Percentiles rank a stretch among this genome's conserved stretches.
Conservation (phyloP, 208 protist species). For the Entamoeba invadens region DNA sequence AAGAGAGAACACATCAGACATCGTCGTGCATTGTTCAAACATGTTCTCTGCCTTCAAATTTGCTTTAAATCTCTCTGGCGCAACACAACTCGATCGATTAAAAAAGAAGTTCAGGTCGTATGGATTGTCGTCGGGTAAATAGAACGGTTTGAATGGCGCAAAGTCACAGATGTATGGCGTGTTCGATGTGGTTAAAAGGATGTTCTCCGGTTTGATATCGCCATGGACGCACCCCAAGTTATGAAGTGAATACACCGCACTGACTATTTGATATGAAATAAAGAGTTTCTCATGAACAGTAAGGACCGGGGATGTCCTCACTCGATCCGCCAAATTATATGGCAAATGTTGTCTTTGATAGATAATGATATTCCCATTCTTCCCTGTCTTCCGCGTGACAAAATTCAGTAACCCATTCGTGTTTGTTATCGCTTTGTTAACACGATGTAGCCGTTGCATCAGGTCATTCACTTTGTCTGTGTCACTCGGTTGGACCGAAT, state of each 20-base stretch:
- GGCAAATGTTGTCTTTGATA: not conserved
- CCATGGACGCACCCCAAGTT: not conserved
- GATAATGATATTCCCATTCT: not conserved
- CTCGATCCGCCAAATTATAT: not conserved
- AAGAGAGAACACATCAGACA: not conserved
- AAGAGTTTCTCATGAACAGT: not conserved
- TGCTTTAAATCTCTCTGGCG: not conserved
- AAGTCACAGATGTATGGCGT: not conserved
- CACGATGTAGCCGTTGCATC: not conserved
- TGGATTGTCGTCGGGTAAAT: not conserved
- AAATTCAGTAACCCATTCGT: not conserved
- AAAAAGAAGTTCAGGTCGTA: not conserved
- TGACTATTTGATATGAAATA: not conserved
- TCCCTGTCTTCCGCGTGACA: not conserved
- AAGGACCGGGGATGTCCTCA: not conserved
- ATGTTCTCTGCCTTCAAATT: not conserved
- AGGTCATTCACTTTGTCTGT: not conserved
- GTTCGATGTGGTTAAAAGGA: not conserved
- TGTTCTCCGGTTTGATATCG: not conserved
- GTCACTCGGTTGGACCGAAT: not conserved
- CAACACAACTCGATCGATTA: not conserved
- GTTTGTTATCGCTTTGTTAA: not conserved
- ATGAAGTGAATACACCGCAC: not conserved
- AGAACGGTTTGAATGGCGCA: not conserved
- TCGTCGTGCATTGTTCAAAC: not conserved